These are phyloP conservation scores for Violaceomyces palustris DNA, from an alignment of 1,284 basidiomycete genomes.

Conservation along the genomic window DNA sequence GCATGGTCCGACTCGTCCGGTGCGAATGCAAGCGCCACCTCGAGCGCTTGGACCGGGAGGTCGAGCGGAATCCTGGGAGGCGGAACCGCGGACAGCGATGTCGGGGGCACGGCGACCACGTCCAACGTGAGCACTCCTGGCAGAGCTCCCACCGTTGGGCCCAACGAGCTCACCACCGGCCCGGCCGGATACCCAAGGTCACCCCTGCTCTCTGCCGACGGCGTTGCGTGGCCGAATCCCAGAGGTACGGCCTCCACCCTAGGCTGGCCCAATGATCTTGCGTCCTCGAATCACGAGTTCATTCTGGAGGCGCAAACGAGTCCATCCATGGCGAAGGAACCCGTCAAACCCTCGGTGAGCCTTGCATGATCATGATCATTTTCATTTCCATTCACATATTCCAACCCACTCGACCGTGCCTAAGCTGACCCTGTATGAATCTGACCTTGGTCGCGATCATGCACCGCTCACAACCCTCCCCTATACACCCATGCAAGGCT, in stretches of 20 bases:
- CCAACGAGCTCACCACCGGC: conserved; percentile 5
- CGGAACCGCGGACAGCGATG: conserved; percentile 20
- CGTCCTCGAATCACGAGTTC: conserved; percentile 1
- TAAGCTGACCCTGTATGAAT: too few species aligned
- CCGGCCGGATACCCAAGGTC: conserved; percentile 15
- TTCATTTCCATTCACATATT: too few species aligned
- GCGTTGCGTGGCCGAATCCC: conserved; percentile 17
- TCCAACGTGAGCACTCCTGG: conserved; percentile 26
- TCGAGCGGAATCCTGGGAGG: neutral
- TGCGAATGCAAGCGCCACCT: conserved; percentile 8
- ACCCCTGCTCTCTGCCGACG: conserved; percentile 18
- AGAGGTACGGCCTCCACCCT: conserved; percentile 3
- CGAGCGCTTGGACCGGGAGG: conserved; percentile 27
- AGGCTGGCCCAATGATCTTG: conserved; percentile 16
- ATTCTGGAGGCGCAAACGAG: too few species aligned
- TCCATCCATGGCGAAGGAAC: too few species aligned
- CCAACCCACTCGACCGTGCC: too few species aligned
- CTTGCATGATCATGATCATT: too few species aligned
- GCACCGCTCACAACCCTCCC: too few species aligned
- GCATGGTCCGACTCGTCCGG: conserved; percentile 16
- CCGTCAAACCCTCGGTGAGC: too few species aligned
- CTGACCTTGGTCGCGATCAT: too few species aligned
- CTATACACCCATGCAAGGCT: too few species aligned
- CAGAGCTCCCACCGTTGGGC: conserved; percentile 9
- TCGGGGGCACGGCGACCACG: conserved; percentile 15